Evolutionary conservation across 1,284 basidiomycete species (phyloP).

Genomic region (Pisolithus thermaeus): DNA sequence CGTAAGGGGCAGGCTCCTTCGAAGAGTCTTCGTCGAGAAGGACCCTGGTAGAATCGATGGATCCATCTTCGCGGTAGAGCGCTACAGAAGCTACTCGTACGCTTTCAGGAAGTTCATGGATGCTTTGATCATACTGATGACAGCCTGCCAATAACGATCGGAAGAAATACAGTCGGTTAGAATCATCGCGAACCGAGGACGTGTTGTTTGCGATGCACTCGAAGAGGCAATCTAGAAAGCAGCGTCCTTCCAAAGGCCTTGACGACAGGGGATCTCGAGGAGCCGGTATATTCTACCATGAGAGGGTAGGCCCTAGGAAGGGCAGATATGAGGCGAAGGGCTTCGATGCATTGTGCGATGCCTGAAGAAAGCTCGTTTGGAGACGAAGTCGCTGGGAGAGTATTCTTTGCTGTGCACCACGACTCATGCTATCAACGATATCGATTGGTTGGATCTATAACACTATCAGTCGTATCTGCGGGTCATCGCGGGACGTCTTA

Average conservation of each 20-base stretch:
- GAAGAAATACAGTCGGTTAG: background rate
- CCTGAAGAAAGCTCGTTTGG: conserved; percentile 27
- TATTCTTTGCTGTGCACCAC: conserved; percentile 21
- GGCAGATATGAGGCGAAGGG: conserved; percentile 24
- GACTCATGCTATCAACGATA: conserved; percentile 13
- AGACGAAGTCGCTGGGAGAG: conserved; percentile 25
- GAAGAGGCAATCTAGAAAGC: conserved; percentile 26
- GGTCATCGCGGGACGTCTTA: too few species aligned
- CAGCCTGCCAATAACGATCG: conserved; percentile 14
- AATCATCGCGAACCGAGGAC: background rate
- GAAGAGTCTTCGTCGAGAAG: conserved; percentile 28
- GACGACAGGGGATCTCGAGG: conserved; percentile 10
- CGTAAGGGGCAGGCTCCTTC: conserved; percentile 27
- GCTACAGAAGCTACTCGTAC: conserved; percentile 16
- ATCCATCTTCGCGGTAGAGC: conserved; percentile 27
- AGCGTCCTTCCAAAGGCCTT: conserved; percentile 29
- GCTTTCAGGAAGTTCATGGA: conserved; percentile 20
- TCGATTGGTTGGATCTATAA: background rate
- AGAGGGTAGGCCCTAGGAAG: conserved; percentile 25
- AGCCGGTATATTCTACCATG: conserved; percentile 18
- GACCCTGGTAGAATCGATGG: conserved; percentile 16
- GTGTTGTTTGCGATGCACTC: conserved; percentile 12
- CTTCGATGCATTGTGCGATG: conserved; percentile 27
- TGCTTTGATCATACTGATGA: conserved; percentile 20
- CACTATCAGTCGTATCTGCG: background rate